Evolutionary conservation across 495 filamentous ascomycete genomes (phyloP).

Genomic region (Aspergillus kassunensis): DNA sequence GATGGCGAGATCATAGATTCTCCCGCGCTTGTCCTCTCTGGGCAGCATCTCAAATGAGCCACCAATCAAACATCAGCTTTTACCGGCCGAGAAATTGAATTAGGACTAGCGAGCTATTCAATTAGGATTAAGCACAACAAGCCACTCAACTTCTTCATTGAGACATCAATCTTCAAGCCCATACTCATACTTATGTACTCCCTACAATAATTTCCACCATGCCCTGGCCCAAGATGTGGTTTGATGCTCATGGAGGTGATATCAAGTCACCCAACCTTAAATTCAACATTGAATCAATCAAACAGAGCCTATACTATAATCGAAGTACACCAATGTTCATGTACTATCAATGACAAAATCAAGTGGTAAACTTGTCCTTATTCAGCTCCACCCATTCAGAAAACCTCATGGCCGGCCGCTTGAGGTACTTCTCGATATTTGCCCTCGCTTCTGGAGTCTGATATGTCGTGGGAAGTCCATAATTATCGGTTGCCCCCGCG

Average conservation of each 20-base stretch:
- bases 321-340: no score
- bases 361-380: constrained; percentile 14
- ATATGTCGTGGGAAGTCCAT: neutral
- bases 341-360: neutral
- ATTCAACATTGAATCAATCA: no score
- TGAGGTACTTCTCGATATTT: constrained; percentile 24
- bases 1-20: constrained; percentile 15
- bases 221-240: no score
- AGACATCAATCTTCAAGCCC: no score
- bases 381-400: constrained; percentile 26
- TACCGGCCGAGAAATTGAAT: constrained; percentile 11
- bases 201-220: no score
- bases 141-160: no score
- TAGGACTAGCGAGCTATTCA: neutral
- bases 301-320: no score
- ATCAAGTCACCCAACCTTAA: no score
- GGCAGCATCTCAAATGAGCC: no score
- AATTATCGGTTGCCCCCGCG: neutral
- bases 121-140: neutral
- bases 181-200: neutral
- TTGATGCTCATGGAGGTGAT: no score
- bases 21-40: no score
- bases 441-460: neutral
- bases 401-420: constrained; percentile 19
- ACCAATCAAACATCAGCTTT: neutral